phyloP scores from a whole-genome alignment of 1,284 basidiomycete species.

The Malassezia caprae region DNA sequence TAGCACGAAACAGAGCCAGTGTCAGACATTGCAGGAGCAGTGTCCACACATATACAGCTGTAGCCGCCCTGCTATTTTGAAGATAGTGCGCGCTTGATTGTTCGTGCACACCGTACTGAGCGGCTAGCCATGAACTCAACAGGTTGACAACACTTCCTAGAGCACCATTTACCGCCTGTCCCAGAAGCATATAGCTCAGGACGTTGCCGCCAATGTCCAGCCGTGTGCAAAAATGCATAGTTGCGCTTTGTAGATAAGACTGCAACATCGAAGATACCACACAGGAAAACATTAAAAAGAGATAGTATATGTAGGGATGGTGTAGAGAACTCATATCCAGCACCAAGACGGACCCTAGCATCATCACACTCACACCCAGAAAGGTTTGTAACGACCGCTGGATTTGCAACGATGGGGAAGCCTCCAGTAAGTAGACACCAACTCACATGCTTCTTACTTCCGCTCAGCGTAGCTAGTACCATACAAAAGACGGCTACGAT shows the following conservation, averaged over 20 bases:
- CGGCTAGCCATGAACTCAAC: background rate
- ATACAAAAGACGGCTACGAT: constrained; percentile 19
- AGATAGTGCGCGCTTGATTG: background rate
- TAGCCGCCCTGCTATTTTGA: constrained; percentile 6
- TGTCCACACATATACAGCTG: constrained; percentile 5
- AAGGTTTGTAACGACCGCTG: background rate
- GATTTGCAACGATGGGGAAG: background rate
- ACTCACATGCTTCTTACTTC: background rate
- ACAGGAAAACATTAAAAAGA: constrained; percentile 11
- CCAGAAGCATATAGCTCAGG: constrained; percentile 23
- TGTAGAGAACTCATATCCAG: background rate
- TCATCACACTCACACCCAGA: background rate
- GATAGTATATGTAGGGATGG: constrained; percentile 5
- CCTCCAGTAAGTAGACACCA: background rate
- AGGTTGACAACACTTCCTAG: constrained; percentile 21
- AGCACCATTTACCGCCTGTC: constrained; percentile 26
- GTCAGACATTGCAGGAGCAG: background rate
- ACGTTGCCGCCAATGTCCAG: constrained; percentile 14
- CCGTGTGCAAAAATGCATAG: constrained; percentile 21
- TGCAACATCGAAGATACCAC: constrained; percentile 13
- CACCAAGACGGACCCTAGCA: background rate
- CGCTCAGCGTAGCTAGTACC: constrained; percentile 10
- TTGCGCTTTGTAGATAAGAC: constrained; percentile 24
- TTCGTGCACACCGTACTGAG: background rate
- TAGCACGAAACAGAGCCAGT: background rate